phyloP scores from a whole-genome alignment of 2,329 filamentous ascomycete genomes.

The Clarireedia homoeocarpa region DNA sequence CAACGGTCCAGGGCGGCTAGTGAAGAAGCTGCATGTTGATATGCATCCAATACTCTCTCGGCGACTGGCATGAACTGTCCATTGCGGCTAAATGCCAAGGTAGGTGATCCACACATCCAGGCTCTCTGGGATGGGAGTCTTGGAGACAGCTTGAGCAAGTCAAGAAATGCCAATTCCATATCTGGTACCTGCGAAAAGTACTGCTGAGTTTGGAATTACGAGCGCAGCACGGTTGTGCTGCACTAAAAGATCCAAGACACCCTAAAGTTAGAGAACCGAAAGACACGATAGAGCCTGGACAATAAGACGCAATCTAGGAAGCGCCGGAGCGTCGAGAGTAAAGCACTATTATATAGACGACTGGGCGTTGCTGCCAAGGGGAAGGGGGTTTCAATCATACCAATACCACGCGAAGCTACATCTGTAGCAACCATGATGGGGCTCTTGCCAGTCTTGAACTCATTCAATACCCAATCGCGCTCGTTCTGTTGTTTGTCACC shows the following conservation, averaged over 20 bases:
- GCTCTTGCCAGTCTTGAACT: constrained; percentile 99
- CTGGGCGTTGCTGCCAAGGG: constrained; percentile 47
- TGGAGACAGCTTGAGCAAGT: constrained; percentile 70
- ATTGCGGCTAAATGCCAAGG: constrained; percentile 40
- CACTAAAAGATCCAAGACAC: constrained; percentile 79
- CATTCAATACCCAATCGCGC: constrained; percentile 98
- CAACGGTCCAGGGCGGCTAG: constrained; percentile 51
- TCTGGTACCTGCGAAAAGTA: constrained; percentile 57
- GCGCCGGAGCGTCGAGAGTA: constrained; percentile 87
- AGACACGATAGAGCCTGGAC: constrained; percentile 81
- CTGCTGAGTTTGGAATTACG: constrained; percentile 67
- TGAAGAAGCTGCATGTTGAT: constrained; percentile 29
- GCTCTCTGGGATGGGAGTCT: constrained; percentile 54
- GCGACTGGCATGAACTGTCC: constrained; percentile 30
- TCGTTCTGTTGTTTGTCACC: constrained; percentile 99
- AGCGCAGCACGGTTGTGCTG: constrained; percentile 62
- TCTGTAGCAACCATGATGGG: constrained; percentile 99
- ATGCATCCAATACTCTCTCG: constrained; percentile 34
- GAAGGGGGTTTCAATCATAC: constrained; percentile 73
- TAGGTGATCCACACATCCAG: constrained; percentile 48
- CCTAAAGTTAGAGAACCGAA: constrained; percentile 70
- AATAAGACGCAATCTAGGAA: constrained; percentile 83
- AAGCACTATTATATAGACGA: constrained; percentile 61
- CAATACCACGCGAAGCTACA: constrained; percentile 99
- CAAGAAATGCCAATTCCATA: constrained; percentile 73